Conservation (phyloP, 768 basidiomycete species). For the Arthromyces matolae region DNA sequence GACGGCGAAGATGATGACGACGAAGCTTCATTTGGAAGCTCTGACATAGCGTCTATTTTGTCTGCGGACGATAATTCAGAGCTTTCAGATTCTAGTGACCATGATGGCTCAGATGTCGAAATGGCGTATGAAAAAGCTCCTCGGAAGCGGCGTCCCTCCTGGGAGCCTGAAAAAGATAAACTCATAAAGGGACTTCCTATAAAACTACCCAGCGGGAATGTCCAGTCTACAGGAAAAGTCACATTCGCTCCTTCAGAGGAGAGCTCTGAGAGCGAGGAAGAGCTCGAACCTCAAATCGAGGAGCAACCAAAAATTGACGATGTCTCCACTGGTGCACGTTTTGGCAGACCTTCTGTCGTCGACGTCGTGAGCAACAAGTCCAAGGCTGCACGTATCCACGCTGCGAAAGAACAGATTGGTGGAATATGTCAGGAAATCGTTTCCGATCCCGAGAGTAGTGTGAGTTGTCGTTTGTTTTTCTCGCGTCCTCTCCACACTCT, state of each 20-base stretch:
- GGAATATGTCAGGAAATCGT: slow-evolving; percentile 90
- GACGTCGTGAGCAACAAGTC: slow-evolving; percentile 68
- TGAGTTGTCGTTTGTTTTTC: slow-evolving; percentile 36
- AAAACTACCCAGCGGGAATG: slow-evolving; percentile 77
- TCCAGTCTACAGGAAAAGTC: slow-evolving; percentile 54
- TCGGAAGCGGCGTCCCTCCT: slow-evolving; percentile 45
- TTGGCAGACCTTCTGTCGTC: slow-evolving; percentile 78
- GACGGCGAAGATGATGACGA: slow-evolving; percentile 56
- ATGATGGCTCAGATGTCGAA: slow-evolving; percentile 57
- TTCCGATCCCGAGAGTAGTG: slow-evolving; percentile 92
- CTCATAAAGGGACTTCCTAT: slow-evolving; percentile 73
- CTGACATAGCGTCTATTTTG: slow-evolving; percentile 31
- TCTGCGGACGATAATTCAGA: slow-evolving; percentile 21
- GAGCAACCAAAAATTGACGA: slow-evolving; percentile 51
- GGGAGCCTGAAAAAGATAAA: slow-evolving; percentile 44
- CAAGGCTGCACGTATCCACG: slow-evolving; percentile 60
- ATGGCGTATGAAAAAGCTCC: slow-evolving; percentile 71
- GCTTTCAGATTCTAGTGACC: slow-evolving; percentile 18
- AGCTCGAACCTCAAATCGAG: slow-evolving; percentile 25
- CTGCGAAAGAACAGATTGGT: slow-evolving; percentile 93
- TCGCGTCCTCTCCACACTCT: background rate
- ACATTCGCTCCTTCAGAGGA: slow-evolving; percentile 12
- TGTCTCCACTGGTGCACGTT: slow-evolving; percentile 78
- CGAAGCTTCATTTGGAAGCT: slow-evolving; percentile 19
- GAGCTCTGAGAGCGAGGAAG: slow-evolving; percentile 28